Evolutionary conservation across 352 stramenopile genomes (phyloP).

Genomic region (Pythium phragmitis): DNA sequence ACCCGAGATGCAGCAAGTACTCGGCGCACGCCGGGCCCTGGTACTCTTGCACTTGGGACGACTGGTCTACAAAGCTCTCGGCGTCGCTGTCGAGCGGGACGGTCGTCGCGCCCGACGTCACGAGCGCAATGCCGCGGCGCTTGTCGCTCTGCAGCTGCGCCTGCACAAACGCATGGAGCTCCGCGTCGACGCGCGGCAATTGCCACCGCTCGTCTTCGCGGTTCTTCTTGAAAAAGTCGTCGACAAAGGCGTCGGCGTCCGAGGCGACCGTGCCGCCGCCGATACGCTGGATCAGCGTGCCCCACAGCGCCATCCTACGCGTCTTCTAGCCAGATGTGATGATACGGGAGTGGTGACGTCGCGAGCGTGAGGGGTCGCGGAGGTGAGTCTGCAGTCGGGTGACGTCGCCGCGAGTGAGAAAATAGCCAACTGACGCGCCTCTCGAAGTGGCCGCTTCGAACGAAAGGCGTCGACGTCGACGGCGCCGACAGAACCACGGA

Average conservation of each 20-base stretch:
- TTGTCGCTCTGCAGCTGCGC: constrained; percentile 46
- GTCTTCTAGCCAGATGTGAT: neutral
- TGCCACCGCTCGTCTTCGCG: constrained; percentile 58
- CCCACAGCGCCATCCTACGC: constrained; percentile 70
- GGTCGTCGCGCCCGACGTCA: constrained; percentile 78
- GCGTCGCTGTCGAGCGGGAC: constrained; percentile 66
- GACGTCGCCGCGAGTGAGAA: constrained; percentile 1
- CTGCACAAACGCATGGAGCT: constrained; percentile 58
- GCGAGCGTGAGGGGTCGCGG: neutral
- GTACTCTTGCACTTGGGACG: constrained; percentile 69
- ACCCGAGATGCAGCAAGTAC: constrained; percentile 76
- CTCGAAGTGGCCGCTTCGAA: neutral
- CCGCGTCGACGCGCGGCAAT: constrained; percentile 35
- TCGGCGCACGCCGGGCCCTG: constrained; percentile 75
- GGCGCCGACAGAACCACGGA: neutral
- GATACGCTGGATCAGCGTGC: constrained; percentile 75
- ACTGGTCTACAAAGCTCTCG: constrained; percentile 75
- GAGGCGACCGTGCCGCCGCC: constrained; percentile 45
- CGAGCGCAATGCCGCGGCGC: constrained; percentile 67
- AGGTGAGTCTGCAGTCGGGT: neutral
- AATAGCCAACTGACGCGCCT: constrained; percentile 15
- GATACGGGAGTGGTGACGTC: constrained; percentile 6
- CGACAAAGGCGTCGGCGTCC: constrained; percentile 73
- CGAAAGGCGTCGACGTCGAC: constrained; percentile 14
- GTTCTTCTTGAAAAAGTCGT: constrained; percentile 83